Percentiles rank a stretch among this genome's conserved stretches.
Conservation (phyloP, 305 asterid genomes). For the Fraxinus paxiana region DNA sequence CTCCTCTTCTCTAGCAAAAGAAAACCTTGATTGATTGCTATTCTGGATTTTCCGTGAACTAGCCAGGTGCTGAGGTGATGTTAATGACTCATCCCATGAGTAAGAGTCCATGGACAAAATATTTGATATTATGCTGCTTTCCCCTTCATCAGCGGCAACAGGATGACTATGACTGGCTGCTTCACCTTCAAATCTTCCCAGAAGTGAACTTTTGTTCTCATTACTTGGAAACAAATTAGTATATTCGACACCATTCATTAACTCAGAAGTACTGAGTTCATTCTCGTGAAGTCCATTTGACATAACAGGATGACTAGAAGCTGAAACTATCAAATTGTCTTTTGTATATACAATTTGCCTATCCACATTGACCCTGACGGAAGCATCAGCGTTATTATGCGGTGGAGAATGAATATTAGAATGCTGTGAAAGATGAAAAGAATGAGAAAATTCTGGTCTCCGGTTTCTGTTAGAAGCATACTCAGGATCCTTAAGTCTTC, state of each 20-base stretch:
- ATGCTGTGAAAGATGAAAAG: slow-evolving; percentile 33
- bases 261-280: slow-evolving; percentile 27
- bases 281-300: slow-evolving; percentile 38
- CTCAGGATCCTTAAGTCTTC: slow-evolving; percentile 64
- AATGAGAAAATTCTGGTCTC: slow-evolving; percentile 36
- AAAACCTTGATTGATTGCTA: slow-evolving; percentile 81
- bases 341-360: slow-evolving; percentile 45
- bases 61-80: slow-evolving; percentile 65
- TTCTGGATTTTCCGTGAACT: slow-evolving; percentile 60
- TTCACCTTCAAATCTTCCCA: slow-evolving; percentile 48
- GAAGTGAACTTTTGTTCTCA: slow-evolving; percentile 31
- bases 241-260: slow-evolving; percentile 34
- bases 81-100: slow-evolving; percentile 67
- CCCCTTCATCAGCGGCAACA: slow-evolving; percentile 50
- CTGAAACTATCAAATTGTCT: slow-evolving; percentile 38
- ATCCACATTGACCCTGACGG: slow-evolving; percentile 32
- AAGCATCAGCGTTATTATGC: slow-evolving; percentile 27
- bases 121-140: slow-evolving; percentile 81
- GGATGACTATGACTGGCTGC: slow-evolving; percentile 23
- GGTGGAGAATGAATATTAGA: slow-evolving; percentile 30
- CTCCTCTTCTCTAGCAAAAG: slow-evolving; percentile 89
- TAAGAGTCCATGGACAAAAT: slow-evolving; percentile 72
- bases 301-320: slow-evolving; percentile 41
- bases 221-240: slow-evolving; percentile 30
- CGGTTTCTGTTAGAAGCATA: slow-evolving; percentile 32